phyloP scores from a whole-genome alignment of 768 basidiomycete species.

The Calocybe gangraenosa region DNA sequence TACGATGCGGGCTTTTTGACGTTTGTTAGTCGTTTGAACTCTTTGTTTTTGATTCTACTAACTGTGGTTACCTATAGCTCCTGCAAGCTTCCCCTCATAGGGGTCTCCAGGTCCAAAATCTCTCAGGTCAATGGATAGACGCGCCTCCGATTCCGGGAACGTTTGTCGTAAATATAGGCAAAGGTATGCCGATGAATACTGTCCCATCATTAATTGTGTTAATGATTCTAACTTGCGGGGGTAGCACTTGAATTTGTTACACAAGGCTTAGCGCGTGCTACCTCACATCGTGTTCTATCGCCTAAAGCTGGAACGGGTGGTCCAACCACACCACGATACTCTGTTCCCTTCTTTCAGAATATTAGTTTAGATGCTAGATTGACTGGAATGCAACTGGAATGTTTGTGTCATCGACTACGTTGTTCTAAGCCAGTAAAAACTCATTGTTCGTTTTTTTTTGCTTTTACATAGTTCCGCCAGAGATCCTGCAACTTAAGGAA shows the following conservation, averaged over 20 bases:
- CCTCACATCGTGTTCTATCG: conserved; percentile 76
- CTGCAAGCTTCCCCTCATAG: conserved; percentile 75
- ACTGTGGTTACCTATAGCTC: conserved; percentile 53
- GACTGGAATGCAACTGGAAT: conserved; percentile 38
- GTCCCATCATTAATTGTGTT: no score
- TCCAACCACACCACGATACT: conserved; percentile 61
- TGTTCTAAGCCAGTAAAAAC: background rate
- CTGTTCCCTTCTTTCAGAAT: conserved; percentile 84
- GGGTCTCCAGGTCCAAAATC: conserved; percentile 81
- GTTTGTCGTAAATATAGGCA: conserved; percentile 80
- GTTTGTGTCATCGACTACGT: conserved; percentile 21
- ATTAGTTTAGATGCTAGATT: conserved; percentile 57
- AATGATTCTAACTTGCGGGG: no score
- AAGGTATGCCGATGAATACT: conserved; percentile 38
- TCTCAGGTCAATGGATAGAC: conserved; percentile 79
- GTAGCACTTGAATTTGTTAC: conserved; percentile 79
- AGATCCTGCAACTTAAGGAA: conserved; percentile 58
- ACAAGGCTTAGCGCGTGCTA: conserved; percentile 70
- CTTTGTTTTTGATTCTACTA: background rate
- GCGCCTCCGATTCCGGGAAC: conserved; percentile 74
- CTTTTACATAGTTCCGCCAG: conserved; percentile 58
- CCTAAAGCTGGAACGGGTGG: conserved; percentile 36
- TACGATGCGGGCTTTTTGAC: conserved; percentile 82
- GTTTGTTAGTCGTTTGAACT: conserved; percentile 42
- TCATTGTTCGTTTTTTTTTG: background rate